Evolutionary conservation across 106 monocot species (phyloP), one percentile per base, ranked within the genome.

Genomic region (Dendrobium officinale): DNA sequence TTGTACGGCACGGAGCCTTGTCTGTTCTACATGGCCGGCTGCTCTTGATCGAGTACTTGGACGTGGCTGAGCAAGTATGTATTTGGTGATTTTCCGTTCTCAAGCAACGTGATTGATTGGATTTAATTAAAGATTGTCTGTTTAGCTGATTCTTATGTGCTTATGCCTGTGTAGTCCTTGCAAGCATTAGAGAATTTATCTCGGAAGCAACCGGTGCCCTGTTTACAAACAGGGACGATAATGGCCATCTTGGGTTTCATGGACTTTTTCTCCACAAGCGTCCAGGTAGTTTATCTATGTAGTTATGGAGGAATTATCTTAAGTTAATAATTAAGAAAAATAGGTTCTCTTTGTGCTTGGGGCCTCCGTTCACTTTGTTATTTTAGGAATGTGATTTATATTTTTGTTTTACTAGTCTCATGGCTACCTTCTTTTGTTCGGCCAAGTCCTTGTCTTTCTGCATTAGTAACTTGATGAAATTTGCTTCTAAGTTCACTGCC

Each of bases 171-270:
- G 55, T 54, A 98, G 97, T 92, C 91, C 58, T 77, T 95, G 80
- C 91, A 94, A 91, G 92, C 89, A 61, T 82, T 98, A 78, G 91
- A 92, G 66, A 98, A 94, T 80, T 89, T 94, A 13, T 92, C 97
- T 7, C 75, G 44, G 75, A 76, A 74, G 67, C 89, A 89, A 64
- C 89, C 92, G 11, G 85, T 88, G 16, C 78, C 84, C 11, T 94
- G 97, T 73, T 78, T 98, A 67, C 85, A 89, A 76, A 92, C 92
- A 0, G 97, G 95, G 61, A 78, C 82, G 42, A 85, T 92, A 18
- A 76, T 22, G 79, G 94, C 97, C 3, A 87, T 83, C 6, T 80
- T 98, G 77, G 58, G 56, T 75, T 92, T 83, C 49, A 86, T 98
- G 54, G 94, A 91, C 78, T 98, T 95, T 87, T 95, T 98, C 86